These are phyloP conservation scores for Botryobasidium botryosum DNA, from an alignment of 768 basidiomycete species.

Conservation along the genomic window DNA sequence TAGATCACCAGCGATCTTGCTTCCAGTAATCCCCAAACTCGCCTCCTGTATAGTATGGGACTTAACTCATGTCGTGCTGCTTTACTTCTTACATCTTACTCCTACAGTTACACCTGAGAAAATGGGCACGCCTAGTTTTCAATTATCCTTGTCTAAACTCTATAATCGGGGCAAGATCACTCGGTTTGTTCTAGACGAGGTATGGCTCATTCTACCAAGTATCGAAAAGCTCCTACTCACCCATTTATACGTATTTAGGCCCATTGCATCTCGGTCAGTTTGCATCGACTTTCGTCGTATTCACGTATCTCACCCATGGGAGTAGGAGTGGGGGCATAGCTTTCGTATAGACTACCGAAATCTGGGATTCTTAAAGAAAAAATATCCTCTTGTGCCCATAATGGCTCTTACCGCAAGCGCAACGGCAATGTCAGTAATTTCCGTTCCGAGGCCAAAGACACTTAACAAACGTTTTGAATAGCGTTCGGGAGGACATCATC, in stretches of 20 bases:
- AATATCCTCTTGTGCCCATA: constrained; percentile 54
- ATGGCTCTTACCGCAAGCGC: constrained; percentile 83
- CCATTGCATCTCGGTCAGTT: constrained; percentile 60
- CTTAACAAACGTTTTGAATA: constrained; percentile 16
- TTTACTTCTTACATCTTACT: background rate
- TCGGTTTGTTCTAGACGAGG: constrained; percentile 70
- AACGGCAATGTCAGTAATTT: constrained; percentile 37
- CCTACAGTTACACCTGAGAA: constrained; percentile 59
- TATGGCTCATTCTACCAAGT: constrained; percentile 17
- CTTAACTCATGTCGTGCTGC: background rate
- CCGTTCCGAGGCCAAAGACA: no score
- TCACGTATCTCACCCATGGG: background rate
- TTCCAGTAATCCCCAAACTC: constrained; percentile 38
- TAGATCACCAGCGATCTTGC: constrained; percentile 48
- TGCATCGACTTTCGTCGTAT: background rate
- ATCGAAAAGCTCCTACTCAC: background rate
- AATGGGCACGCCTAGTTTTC: constrained; percentile 38
- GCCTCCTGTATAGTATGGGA: constrained; percentile 53
- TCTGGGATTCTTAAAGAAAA: constrained; percentile 50
- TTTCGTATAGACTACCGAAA: constrained; percentile 59
- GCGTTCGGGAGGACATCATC: constrained; percentile 62
- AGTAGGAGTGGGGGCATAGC: constrained; percentile 75
- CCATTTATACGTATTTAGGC: constrained; percentile 28
- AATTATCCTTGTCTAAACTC: constrained; percentile 30
- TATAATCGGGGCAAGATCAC: constrained; percentile 44